Percentiles rank a stretch among this genome's conserved stretches.
Evolutionary conservation across 1,139 yeast species (phyloP).

Genomic region (Magnusiomyces ingens): DNA sequence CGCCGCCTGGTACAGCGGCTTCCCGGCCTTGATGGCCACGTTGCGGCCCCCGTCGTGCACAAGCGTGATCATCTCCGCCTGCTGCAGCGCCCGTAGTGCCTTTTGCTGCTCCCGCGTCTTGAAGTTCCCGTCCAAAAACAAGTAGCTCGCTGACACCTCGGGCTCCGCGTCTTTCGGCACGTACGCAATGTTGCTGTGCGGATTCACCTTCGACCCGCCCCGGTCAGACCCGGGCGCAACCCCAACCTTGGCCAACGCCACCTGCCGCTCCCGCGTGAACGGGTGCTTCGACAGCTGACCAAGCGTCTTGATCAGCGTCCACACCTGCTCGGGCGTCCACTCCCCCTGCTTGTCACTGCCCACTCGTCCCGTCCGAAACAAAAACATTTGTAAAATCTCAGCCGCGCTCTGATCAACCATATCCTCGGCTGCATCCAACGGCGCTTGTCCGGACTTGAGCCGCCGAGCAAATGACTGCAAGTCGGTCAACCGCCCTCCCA

Average conservation of each 20-base stretch:
- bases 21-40: slow-evolving; percentile 61
- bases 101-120: slow-evolving; percentile 46
- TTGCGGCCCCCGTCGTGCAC: slow-evolving; percentile 71
- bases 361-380: slow-evolving; percentile 40
- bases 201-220: background rate
- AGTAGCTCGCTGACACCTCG: slow-evolving; percentile 7
- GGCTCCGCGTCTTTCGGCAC: slow-evolving; percentile 1
- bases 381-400: slow-evolving; percentile 77
- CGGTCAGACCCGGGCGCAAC: slow-evolving; percentile 1
- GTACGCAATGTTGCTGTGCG: background rate
- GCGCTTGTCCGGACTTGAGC: slow-evolving; percentile 78
- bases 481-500: slow-evolving; percentile 95
- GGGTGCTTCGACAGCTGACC: slow-evolving; percentile 28
- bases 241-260: slow-evolving; percentile 3
- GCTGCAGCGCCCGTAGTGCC: slow-evolving; percentile 66
- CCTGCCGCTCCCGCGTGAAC: slow-evolving; percentile 5
- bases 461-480: slow-evolving; percentile 86
- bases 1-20: slow-evolving; percentile 80
- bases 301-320: slow-evolving; percentile 69
- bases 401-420: slow-evolving; percentile 82
- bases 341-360: slow-evolving; percentile 27
- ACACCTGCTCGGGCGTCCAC: slow-evolving; percentile 77
- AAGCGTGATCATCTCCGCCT: slow-evolving; percentile 65
- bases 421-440: slow-evolving; percentile 65
- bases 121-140: slow-evolving; percentile 46